phyloP scores from a whole-genome alignment of 345 rosid species.

The Dovyalis caffra region DNA sequence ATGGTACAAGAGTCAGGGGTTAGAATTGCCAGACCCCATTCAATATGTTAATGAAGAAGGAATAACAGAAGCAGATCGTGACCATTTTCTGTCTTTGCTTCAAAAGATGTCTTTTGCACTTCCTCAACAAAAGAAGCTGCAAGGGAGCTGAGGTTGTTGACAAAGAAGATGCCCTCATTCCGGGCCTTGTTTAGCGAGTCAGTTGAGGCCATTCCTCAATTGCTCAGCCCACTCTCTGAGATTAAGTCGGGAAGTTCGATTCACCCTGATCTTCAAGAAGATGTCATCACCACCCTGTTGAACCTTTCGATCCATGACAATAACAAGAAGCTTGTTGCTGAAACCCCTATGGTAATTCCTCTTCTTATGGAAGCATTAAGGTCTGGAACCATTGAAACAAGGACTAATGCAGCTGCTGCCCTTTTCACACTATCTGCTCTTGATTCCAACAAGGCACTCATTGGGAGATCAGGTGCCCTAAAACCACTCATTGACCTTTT shows the following conservation, averaged over 20 bases:
- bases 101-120: conserved; percentile 49
- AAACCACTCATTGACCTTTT: conserved; percentile 73
- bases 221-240: conserved; percentile 54
- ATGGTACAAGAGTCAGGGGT: conserved; percentile 70
- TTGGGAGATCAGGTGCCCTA: conserved; percentile 74
- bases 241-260: conserved; percentile 32
- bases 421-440: conserved; percentile 85
- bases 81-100: conserved; percentile 58
- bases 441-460: conserved; percentile 74
- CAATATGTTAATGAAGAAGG: conserved; percentile 46
- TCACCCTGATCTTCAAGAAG: conserved; percentile 75
- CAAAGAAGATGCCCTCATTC: conserved; percentile 67
- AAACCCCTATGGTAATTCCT: conserved; percentile 72
- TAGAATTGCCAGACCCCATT: conserved; percentile 43
- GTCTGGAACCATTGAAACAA: conserved; percentile 63
- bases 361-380: conserved; percentile 68
- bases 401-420: conserved; percentile 92
- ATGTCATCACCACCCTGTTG: conserved; percentile 78
- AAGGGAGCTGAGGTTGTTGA: conserved; percentile 66
- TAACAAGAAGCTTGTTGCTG: conserved; percentile 88
- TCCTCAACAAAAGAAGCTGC: conserved; percentile 77
- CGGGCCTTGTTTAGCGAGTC: conserved; percentile 75
- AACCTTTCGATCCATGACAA: conserved; percentile 89
- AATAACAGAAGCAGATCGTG: conserved; percentile 57
- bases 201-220: conserved; percentile 53